Evolutionary conservation across 345 rosid genomes (phyloP), one percentile per base, ranked within the genome.

Genomic region (Eucalyptus erythrocorys): DNA sequence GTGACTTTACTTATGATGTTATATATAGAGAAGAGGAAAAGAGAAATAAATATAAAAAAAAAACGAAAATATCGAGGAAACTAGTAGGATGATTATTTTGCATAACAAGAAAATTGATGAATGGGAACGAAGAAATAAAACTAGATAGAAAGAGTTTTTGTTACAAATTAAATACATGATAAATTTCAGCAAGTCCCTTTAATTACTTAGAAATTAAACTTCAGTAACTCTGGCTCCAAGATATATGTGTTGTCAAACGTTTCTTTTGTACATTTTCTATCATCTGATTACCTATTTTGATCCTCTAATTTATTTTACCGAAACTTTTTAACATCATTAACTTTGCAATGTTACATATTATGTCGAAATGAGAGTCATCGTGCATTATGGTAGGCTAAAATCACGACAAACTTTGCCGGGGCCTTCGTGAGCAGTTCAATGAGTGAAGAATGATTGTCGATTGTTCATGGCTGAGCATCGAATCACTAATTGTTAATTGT

Each of bases 211-310:
- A 10, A 55, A 26, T 55, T 55, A 55, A 55, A 55, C 30, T 24
- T 55, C 24, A 24, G 13, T 55, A 55, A 55, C 30, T 55, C 3
- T 55, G 5, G 3, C 13, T 55, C 27, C 13, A 55, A 22, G 1
- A 22, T 22, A 22, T 55, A 24, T 55, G 5, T 22, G 30, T 24
- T 4, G 27, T 55, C 61, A 55, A 55, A 55, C 0, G 6, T 55
- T 55, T 55, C 0, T 55, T 0, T 9, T 0, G 27, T 24, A 9
- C 61, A 55, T 24, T 55, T 55, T 59, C 3, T 1, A 0, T 59
- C 32, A 11, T 27, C 3, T 26, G 2, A 27, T 5, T 59, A 27
- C 14, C n/a, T 57, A 10, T 30, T 5, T 27, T 30, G 5, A 30
- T 30, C 71, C 3, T 64, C 17, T 64, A 30, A 6, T 64, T 30